Evolutionary conservation across 495 filamentous ascomycete genomes (phyloP).

Genomic region (Parathielavia hyrcaniae): DNA sequence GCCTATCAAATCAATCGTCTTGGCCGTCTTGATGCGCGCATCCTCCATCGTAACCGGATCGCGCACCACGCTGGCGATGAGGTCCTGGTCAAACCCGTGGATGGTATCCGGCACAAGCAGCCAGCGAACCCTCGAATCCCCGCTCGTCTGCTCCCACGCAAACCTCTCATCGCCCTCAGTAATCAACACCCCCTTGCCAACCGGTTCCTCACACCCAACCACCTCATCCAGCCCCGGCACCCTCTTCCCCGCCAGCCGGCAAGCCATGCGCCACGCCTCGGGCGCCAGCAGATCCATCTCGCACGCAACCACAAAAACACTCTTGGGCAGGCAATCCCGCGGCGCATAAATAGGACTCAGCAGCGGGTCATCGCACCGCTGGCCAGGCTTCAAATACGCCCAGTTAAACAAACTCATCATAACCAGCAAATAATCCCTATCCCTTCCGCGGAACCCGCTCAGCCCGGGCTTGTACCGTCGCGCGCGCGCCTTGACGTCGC

Average conservation of each 20-base stretch:
- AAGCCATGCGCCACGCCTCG: conserved; percentile 36
- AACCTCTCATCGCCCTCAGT: conserved; percentile 34
- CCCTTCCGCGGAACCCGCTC: conserved; percentile 24
- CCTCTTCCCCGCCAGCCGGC: conserved; percentile 26
- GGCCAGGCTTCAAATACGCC: conserved; percentile 29
- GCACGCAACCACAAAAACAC: conserved; percentile 46
- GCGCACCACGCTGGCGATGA: conserved; percentile 4
- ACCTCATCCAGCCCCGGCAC: conserved; percentile 29
- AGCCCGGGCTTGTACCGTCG: conserved; percentile 34
- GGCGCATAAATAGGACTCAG: conserved; percentile 31
- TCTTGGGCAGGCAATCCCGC: conserved; percentile 27
- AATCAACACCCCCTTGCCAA: conserved; percentile 25
- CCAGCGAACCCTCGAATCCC: conserved; percentile 32
- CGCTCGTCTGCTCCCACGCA: conserved; percentile 28
- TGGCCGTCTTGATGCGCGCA: conserved; percentile 31
- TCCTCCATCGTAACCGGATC: conserved; percentile 26
- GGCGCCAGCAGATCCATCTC: conserved; percentile 45
- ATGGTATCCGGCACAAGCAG: conserved; percentile 38
- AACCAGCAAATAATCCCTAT: conserved; percentile 23
- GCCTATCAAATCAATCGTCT: conserved; percentile 32
- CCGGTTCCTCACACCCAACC: conserved; percentile 31
- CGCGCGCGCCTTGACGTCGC: conserved; percentile 18
- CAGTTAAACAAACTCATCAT: conserved; percentile 29
- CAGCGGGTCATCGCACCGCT: conserved; percentile 24
- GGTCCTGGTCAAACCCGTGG: conserved; percentile 36